Evolutionary conservation across 768 basidiomycete species (phyloP), one percentile per base, ranked within the genome.

Genomic region (Pholiota conissans): DNA sequence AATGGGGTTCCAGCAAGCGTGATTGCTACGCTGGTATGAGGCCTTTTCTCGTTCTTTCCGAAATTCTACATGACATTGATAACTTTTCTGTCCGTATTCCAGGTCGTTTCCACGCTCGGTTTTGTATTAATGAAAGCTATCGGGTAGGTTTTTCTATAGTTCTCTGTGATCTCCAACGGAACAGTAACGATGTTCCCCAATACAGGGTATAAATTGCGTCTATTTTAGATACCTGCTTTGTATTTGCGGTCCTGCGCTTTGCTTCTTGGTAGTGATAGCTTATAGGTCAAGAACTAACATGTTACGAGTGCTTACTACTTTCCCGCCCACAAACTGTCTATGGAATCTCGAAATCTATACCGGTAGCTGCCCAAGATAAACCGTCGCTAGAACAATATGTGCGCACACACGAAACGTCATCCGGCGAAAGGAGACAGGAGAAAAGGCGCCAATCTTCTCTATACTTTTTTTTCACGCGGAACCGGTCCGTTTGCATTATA

Each of bases 1-100:
- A 95, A 93, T 63, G 94, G 95, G 45, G 85, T 98, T 16, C 95
- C 94, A 0, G 93, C 95, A n/a, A 95, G 93, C 61, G 78, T 97
- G 55, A 85, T 98, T 42, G 91, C 96, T 13, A 86, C 90, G 0
- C 67, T 89, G 63, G 93, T 96, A 65, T 62, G 84, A 71, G 39
- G 34, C 53, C 34, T 61, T 45, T 50, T 30, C 28, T 50, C 52
- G 22, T 59, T 22, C 11, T 32, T 24, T 52, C 24, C 18, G 7
- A 22, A 28, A 28, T 22, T 24, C 20, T 55, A 47, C 20, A 40
- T 52, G 50, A 46, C 63, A 32, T 55, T 65, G 30, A 49, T 52
- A 56, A 34, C 45, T 52, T 32, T 30, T 26, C 40, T 48, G 24
- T n/a, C 34, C 61, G 29, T 54, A 37, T 51, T 34, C 49, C 61